A percentile compares a stretch with the other conserved stretches of the same genome.
Evolutionary conservation across 768 basidiomycete species (phyloP).

Genomic region (Leccinum disarticulatum): DNA sequence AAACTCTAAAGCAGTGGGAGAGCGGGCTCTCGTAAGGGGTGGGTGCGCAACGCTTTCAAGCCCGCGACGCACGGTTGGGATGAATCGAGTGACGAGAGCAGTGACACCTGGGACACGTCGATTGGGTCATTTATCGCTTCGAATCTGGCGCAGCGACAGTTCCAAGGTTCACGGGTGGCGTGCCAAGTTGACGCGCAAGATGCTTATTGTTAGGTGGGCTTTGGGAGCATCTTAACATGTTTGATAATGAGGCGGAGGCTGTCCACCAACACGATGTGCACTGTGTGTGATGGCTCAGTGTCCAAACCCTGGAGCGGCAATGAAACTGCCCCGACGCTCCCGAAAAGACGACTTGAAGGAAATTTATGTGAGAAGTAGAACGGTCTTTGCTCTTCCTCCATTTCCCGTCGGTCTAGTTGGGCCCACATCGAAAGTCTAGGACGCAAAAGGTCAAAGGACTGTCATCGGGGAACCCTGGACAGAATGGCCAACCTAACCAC

Average conservation of each 20-base stretch:
- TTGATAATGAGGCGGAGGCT: conserved; percentile 1
- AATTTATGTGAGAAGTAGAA: conserved; percentile 18
- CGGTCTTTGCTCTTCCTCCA: background rate
- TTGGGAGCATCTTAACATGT: background rate
- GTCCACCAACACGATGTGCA: conserved; percentile 5
- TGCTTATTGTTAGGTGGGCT: background rate
- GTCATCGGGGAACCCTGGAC: background rate
- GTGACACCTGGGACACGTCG: background rate
- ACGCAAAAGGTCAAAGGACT: background rate
- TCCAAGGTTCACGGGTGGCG: background rate
- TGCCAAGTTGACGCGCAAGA: background rate
- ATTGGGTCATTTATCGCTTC: background rate
- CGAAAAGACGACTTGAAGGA: conserved; percentile 18
- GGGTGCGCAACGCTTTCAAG: background rate
- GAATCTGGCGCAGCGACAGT: background rate
- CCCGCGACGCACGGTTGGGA: background rate
- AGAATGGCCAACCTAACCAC: background rate
- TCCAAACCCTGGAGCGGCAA: background rate
- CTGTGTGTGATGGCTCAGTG: conserved; percentile 4
- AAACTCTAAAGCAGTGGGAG: conserved; percentile 19
- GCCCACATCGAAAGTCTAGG: background rate
- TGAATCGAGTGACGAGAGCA: background rate
- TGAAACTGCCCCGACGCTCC: conserved; percentile 1
- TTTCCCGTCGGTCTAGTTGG: background rate
- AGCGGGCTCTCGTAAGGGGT: conserved; percentile 20